Evolutionary conservation across 2,329 filamentous ascomycete species (phyloP).

Genomic region (Clonostachys rosea): DNA sequence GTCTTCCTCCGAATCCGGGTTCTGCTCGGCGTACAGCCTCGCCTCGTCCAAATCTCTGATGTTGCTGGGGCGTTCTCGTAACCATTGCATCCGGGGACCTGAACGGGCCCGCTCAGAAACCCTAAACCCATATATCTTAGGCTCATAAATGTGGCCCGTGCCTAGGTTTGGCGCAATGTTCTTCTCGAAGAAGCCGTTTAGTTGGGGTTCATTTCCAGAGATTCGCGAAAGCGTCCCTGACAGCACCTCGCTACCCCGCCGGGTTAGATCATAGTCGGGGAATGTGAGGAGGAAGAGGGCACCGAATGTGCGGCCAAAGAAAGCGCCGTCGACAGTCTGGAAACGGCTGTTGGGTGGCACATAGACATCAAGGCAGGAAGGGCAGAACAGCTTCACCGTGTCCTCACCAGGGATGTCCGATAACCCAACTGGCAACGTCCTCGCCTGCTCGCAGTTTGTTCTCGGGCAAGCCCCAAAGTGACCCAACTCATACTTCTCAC

Average conservation of each 20-base stretch:
- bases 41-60: slow-evolving; percentile 81
- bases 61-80: slow-evolving; percentile 77
- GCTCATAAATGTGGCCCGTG: slow-evolving; percentile 80
- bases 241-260: slow-evolving; percentile 60
- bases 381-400: slow-evolving; percentile 97
- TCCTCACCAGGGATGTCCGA: slow-evolving; percentile 95
- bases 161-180: slow-evolving; percentile 91
- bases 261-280: slow-evolving; percentile 86
- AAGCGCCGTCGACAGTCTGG: slow-evolving; percentile 94
- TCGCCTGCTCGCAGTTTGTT: slow-evolving; percentile 84
- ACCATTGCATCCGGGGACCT: slow-evolving; percentile 95
- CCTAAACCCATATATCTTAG: slow-evolving; percentile 92
- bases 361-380: slow-evolving; percentile 94
- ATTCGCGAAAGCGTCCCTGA: slow-evolving; percentile 24
- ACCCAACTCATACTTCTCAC: slow-evolving; percentile 95
- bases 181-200: slow-evolving; percentile 82
- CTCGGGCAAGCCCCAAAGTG: slow-evolving; percentile 97
- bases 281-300: slow-evolving; percentile 98
- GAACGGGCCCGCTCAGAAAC: slow-evolving; percentile 87
- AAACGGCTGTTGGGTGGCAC: slow-evolving; percentile 96
- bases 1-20: slow-evolving; percentile 54
- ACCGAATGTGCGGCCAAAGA: slow-evolving; percentile 96
- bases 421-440: slow-evolving; percentile 87
- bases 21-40: slow-evolving; percentile 45
- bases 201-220: slow-evolving; percentile 41